Evolutionary conservation across 2,329 filamentous ascomycete genomes (phyloP).

Genomic region (Penicillium fuscoglaucum): DNA sequence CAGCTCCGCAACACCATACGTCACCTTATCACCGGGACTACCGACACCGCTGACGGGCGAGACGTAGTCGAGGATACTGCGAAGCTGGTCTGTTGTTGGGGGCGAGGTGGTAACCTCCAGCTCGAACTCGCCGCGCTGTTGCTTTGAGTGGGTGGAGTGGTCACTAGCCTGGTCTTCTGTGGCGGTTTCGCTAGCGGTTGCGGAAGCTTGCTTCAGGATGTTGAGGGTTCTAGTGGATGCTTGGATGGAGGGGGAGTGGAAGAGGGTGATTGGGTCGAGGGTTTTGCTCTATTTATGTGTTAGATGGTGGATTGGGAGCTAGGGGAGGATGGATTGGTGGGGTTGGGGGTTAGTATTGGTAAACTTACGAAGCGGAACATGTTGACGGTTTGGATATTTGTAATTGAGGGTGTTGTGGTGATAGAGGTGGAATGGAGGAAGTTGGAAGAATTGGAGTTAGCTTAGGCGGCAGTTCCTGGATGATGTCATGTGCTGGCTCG

Average conservation of each 20-base stretch:
- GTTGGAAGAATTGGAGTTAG: background rate
- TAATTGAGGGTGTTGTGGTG: background rate
- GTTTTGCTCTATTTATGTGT: constrained; percentile 63
- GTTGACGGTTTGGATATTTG: constrained; percentile 9
- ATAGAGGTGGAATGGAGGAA: background rate
- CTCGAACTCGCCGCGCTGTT: constrained; percentile 72
- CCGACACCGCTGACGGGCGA: constrained; percentile 46
- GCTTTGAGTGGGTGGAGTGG: constrained; percentile 60
- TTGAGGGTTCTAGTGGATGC: constrained; percentile 72
- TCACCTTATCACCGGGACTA: constrained; percentile 59
- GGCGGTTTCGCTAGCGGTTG: constrained; percentile 65
- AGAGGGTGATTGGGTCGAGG: constrained; percentile 91
- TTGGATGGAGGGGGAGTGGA: constrained; percentile 77
- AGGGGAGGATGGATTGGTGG: background rate
- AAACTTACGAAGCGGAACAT: constrained; percentile 32
- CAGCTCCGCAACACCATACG: constrained; percentile 63
- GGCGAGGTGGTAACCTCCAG: constrained; percentile 77
- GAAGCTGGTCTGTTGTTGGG: constrained; percentile 79
- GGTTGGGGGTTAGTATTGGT: background rate
- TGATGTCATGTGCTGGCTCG: constrained; percentile 14
- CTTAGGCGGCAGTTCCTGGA: constrained; percentile 8
- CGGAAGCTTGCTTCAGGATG: constrained; percentile 77
- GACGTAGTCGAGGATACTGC: constrained; percentile 80
- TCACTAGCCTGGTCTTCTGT: constrained; percentile 74
- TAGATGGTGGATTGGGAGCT: background rate